Evolutionary conservation across 163 green algal species (phyloP).

Genomic region (Chlamydomonas reinhardtii): DNA sequence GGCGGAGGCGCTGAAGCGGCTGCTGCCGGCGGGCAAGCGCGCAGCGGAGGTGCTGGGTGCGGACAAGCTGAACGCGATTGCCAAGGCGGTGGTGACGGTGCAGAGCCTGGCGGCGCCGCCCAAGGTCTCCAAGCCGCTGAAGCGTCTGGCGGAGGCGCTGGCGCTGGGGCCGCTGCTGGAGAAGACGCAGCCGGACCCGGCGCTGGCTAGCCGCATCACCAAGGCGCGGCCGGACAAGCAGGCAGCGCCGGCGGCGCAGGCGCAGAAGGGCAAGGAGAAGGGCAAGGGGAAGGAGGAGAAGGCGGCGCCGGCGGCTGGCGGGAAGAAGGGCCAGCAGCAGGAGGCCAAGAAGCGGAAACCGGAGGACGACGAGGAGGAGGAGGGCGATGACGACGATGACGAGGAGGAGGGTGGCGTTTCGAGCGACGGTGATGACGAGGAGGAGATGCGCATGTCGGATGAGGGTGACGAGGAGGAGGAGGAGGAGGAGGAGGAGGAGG

Average conservation of each 20-base stretch:
- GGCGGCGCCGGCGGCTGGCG: background rate
- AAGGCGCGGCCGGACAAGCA: background rate
- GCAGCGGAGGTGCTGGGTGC: constrained; percentile 57
- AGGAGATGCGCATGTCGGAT: background rate
- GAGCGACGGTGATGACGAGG: background rate
- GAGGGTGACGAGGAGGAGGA: background rate
- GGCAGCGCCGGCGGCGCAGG: background rate
- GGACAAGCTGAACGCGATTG: constrained; percentile 52
- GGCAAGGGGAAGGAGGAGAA: background rate
- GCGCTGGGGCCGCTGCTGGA: constrained; percentile 18
- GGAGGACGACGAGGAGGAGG: background rate
- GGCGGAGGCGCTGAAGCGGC: constrained; percentile 25
- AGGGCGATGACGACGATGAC: background rate
- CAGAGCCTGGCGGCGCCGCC: constrained; percentile 2
- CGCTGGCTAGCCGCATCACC: constrained; percentile 15
- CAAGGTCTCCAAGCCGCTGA: constrained; percentile 1
- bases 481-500: background rate
- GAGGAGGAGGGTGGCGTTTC: background rate
- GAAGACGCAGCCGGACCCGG: constrained; percentile 35
- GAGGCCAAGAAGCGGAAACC: constrained; percentile 15
- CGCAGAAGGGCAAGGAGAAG: background rate
- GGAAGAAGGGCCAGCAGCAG: background rate
- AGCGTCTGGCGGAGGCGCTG: background rate
- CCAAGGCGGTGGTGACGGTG: constrained; percentile 59
- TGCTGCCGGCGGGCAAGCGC: constrained; percentile 14